Conservation (phyloP, 2,329 filamentous ascomycete genomes). For the Fusarium sp. region DNA sequence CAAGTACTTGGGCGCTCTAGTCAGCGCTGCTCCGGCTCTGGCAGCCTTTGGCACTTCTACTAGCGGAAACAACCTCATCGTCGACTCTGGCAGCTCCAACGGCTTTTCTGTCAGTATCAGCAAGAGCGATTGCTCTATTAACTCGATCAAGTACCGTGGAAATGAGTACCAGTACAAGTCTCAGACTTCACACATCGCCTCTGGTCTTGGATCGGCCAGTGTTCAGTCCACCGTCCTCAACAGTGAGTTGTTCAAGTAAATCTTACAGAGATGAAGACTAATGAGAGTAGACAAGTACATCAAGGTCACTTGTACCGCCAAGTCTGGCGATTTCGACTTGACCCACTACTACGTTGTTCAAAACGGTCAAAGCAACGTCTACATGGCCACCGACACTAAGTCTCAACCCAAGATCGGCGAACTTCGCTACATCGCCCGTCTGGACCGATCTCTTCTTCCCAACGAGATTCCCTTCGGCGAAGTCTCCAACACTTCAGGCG, state of each 20-base stretch:
- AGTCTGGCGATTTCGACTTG: constrained; percentile 56
- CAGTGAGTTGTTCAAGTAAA: constrained; percentile 30
- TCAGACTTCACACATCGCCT: constrained; percentile 54
- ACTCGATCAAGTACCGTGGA: constrained; percentile 69
- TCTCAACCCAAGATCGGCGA: constrained; percentile 67
- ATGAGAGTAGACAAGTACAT: constrained; percentile 57
- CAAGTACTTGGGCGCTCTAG: constrained; percentile 44
- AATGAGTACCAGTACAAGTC: constrained; percentile 66
- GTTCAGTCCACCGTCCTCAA: constrained; percentile 60
- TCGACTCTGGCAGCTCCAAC: constrained; percentile 62
- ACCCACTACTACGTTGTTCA: constrained; percentile 73
- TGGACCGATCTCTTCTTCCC: constrained; percentile 62
- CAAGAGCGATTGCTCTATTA: constrained; percentile 70
- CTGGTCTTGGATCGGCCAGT: constrained; percentile 60
- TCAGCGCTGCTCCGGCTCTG: constrained; percentile 47
- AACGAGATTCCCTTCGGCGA: constrained; percentile 64
- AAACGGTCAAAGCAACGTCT: constrained; percentile 69
- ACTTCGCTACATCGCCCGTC: constrained; percentile 71
- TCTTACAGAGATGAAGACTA: not conserved
- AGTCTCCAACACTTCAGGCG: constrained; percentile 65
- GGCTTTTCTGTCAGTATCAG: constrained; percentile 63
- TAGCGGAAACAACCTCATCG: constrained; percentile 55
- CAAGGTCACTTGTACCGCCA: constrained; percentile 70
- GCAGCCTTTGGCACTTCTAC: constrained; percentile 58
- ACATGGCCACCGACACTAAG: constrained; percentile 71